phyloP scores from a whole-genome alignment of 2,329 filamentous ascomycete genomes.

The Stachybotrys echinatus region DNA sequence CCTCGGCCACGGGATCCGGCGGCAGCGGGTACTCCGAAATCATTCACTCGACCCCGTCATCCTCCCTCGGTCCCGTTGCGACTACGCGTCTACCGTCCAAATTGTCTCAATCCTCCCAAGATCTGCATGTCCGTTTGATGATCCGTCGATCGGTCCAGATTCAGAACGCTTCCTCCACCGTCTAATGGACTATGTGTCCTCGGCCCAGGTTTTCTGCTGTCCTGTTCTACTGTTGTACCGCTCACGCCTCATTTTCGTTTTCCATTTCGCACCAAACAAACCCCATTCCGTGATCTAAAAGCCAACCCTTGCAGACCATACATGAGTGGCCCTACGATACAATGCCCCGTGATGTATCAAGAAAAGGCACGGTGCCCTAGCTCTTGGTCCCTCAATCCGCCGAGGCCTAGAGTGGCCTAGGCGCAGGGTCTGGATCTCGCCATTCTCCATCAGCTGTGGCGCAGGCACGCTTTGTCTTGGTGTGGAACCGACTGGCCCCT shows the following conservation, averaged over 20 bases:
- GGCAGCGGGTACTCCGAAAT: neutral
- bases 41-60: neutral
- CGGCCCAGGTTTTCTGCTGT: too few relatives aligned
- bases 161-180: too few relatives aligned
- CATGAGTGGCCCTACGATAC: neutral
- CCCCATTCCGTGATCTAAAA: neutral
- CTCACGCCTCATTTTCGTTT: neutral
- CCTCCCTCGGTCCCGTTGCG: neutral
- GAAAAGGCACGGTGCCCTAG: neutral
- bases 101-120: too few relatives aligned
- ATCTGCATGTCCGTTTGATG: too few relatives aligned
- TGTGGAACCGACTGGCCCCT: neutral
- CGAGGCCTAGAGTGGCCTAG: conserved; percentile 1
- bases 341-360: too few relatives aligned
- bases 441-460: neutral
- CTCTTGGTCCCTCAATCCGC: neutral
- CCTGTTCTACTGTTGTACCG: neutral
- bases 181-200: too few relatives aligned
- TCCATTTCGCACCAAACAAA: neutral
- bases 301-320: neutral
- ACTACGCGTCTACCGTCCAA: neutral
- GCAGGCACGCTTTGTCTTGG: neutral
- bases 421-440: conserved; percentile 1
- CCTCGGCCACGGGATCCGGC: neutral
- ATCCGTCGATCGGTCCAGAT: neutral